These are phyloP conservation scores for Volvox reticuliferus DNA, from an alignment of 139 green algal genomes.

Conservation along the genomic window DNA sequence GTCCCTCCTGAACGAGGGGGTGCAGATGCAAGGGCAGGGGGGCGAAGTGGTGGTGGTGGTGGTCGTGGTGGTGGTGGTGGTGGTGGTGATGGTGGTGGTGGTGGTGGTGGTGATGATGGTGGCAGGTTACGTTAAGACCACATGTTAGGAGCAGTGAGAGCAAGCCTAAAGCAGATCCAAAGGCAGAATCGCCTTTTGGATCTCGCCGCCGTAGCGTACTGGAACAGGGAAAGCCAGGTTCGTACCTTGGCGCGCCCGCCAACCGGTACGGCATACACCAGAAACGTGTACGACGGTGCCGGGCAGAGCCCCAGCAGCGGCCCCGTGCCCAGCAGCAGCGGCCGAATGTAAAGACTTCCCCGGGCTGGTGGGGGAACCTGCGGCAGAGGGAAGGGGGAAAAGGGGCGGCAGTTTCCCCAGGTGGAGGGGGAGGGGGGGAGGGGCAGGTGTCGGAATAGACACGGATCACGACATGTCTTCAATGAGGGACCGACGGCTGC, in stretches of 20 bases:
- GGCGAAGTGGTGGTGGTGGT: neutral
- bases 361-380: constrained; percentile 82
- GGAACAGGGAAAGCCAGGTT: too few species aligned
- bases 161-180: too few species aligned
- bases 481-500: too few species aligned
- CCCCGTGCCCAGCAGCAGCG: constrained; percentile 91
- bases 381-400: neutral
- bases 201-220: too few species aligned
- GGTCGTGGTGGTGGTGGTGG: too few species aligned
- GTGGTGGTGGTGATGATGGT: too few species aligned
- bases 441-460: neutral
- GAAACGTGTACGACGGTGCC: constrained; percentile 90
- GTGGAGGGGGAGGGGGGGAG: neutral
- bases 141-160: too few species aligned
- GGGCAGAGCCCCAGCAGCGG: constrained; percentile 93
- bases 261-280: constrained; percentile 88
- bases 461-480: too few species aligned
- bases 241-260: constrained; percentile 94
- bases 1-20: constrained; percentile 70
- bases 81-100: too few species aligned
- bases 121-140: too few species aligned
- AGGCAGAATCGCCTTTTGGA: too few species aligned
- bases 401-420: too few species aligned
- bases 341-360: constrained; percentile 93
- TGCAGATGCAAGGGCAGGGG: neutral